Percentiles rank a stretch among this genome's conserved stretches.
Evolutionary conservation across 2,329 filamentous ascomycete species (phyloP).

Genomic region (Hymenoscyphus albidus): DNA sequence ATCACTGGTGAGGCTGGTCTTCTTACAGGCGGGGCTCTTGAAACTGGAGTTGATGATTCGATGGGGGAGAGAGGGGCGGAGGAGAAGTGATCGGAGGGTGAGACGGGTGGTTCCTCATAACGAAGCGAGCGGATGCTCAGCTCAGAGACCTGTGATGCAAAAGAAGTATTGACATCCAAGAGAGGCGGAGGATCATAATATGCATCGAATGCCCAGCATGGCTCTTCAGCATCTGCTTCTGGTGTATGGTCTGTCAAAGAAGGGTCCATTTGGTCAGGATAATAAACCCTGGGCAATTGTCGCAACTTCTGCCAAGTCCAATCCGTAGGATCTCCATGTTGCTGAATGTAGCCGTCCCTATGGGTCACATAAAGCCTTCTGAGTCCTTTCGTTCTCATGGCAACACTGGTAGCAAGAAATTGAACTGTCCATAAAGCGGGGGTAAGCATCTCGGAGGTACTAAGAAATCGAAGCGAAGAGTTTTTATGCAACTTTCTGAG

Average conservation of each 20-base stretch:
- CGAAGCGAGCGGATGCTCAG: slow-evolving; percentile 41
- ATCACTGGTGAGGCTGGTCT: slow-evolving; percentile 26
- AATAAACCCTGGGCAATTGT: slow-evolving; percentile 56
- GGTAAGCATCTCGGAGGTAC: slow-evolving; percentile 68
- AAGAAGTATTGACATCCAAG: slow-evolving; percentile 43
- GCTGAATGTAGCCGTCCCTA: slow-evolving; percentile 69
- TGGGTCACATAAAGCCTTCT: slow-evolving; percentile 74
- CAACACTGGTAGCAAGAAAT: slow-evolving; percentile 65
- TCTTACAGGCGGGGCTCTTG: slow-evolving; percentile 16
- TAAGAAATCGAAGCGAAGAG: slow-evolving; percentile 66
- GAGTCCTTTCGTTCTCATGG: slow-evolving; percentile 63
- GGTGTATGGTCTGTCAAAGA: slow-evolving; percentile 45
- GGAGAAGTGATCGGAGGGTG: slow-evolving; percentile 33
- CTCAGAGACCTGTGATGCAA: slow-evolving; percentile 39
- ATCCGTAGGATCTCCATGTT: slow-evolving; percentile 41
- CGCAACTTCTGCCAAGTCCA: slow-evolving; percentile 72
- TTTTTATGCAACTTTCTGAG: slow-evolving; percentile 73
- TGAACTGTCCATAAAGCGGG: slow-evolving; percentile 66
- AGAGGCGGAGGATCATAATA: slow-evolving; percentile 54
- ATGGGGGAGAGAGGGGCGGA: slow-evolving; percentile 28
- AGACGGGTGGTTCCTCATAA: slow-evolving; percentile 31
- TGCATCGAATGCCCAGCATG: slow-evolving; percentile 65
- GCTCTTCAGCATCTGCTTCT: slow-evolving; percentile 59
- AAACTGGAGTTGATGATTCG: slow-evolving; percentile 30
- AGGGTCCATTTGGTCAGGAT: slow-evolving; percentile 40